Evolutionary conservation across 2,329 filamentous ascomycete genomes (phyloP).

Genomic region (Hypoxylon sp.): DNA sequence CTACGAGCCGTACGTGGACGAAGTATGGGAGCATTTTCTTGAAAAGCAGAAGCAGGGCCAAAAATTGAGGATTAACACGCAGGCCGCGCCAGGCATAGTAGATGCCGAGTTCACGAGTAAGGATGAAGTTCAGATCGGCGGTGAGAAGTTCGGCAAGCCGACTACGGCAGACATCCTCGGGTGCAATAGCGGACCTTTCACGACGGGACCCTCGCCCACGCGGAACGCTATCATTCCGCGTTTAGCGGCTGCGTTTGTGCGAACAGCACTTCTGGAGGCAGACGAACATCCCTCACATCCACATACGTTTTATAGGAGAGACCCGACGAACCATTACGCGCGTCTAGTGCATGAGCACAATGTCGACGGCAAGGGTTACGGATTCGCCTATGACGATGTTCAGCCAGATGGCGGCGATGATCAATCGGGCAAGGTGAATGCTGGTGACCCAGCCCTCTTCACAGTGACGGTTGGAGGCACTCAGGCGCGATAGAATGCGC

Average conservation of each 20-base stretch:
- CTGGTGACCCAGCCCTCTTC: slow-evolving; percentile 64
- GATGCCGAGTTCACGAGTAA: slow-evolving; percentile 63
- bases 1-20: slow-evolving; percentile 60
- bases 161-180: slow-evolving; percentile 75
- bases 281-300: slow-evolving; percentile 59
- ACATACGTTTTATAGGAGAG: slow-evolving; percentile 57
- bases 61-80: slow-evolving; percentile 74
- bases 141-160: slow-evolving; percentile 68
- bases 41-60: slow-evolving; percentile 48
- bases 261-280: slow-evolving; percentile 66
- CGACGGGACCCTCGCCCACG: slow-evolving; percentile 57
- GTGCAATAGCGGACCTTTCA: slow-evolving; percentile 75
- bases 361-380: slow-evolving; percentile 70
- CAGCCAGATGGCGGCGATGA: slow-evolving; percentile 65
- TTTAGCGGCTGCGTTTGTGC: slow-evolving; percentile 67
- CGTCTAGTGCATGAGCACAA: slow-evolving; percentile 70
- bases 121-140: slow-evolving; percentile 58
- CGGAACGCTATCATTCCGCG: slow-evolving; percentile 64
- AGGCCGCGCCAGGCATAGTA: slow-evolving; percentile 70
- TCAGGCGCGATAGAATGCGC: slow-evolving; percentile 36
- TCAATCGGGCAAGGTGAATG: slow-evolving; percentile 70
- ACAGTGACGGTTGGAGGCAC: slow-evolving; percentile 67
- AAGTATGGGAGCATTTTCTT: slow-evolving; percentile 60
- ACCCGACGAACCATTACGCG: slow-evolving; percentile 71
- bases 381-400: slow-evolving; percentile 75